Percentiles rank a stretch among this genome's conserved stretches.
phyloP scores from a whole-genome alignment of 768 basidiomycete species.

The Lyophyllum atratum region DNA sequence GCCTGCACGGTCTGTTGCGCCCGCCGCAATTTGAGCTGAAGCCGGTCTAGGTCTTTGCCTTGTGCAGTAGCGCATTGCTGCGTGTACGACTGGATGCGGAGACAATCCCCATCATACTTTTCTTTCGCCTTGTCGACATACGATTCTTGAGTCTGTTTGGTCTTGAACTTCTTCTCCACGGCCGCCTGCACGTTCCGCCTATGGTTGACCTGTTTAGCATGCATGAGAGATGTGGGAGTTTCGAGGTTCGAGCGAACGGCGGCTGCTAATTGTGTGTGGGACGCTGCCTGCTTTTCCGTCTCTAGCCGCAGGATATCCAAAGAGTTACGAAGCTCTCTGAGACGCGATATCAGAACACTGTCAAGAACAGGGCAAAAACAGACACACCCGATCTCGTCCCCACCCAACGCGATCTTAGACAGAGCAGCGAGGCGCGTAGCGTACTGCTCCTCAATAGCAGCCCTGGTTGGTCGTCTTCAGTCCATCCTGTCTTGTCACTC shows the following conservation, averaged over 20 bases:
- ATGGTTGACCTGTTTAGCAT: constrained; percentile 65
- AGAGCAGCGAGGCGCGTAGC: constrained; percentile 78
- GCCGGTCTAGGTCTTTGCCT: constrained; percentile 86
- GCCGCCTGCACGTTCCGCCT: constrained; percentile 67
- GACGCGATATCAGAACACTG: constrained; percentile 12
- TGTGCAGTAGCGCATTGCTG: constrained; percentile 84
- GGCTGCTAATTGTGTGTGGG: constrained; percentile 71
- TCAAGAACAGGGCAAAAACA: not conserved
- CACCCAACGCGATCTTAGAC: constrained; percentile 74
- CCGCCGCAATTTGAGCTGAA: constrained; percentile 79
- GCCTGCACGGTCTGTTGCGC: constrained; percentile 85
- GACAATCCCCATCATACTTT: constrained; percentile 87
- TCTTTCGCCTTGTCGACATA: constrained; percentile 86
- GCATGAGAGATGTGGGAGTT: constrained; percentile 56
- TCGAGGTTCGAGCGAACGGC: constrained; percentile 78
- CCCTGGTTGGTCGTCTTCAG: constrained; percentile 44
- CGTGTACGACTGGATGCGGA: constrained; percentile 87
- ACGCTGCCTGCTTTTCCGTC: constrained; percentile 77
- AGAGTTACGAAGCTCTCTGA: constrained; percentile 77
- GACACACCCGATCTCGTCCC: constrained; percentile 90
- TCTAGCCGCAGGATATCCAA: constrained; percentile 81
- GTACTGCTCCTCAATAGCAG: constrained; percentile 92
- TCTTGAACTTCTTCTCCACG: constrained; percentile 88
- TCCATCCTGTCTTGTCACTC: not conserved
- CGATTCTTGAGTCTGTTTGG: constrained; percentile 81